These are phyloP conservation scores for Akanthomyces muscarius DNA, from an alignment of 2,329 filamentous ascomycete species.

Conservation along the genomic window DNA sequence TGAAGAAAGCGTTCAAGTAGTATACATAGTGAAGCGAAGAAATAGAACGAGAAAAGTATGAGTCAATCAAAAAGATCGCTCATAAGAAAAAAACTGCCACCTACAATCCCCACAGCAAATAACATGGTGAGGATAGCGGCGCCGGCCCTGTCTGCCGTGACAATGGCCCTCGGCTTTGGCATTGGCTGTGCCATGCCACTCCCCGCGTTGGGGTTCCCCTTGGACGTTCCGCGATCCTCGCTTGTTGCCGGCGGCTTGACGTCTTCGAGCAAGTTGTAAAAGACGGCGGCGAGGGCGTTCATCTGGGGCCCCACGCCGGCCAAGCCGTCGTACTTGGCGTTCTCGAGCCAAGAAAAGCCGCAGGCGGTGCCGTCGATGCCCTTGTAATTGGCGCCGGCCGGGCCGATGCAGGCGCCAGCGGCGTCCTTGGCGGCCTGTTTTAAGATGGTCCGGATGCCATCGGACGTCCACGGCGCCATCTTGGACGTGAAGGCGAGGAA, in stretches of 20 bases:
- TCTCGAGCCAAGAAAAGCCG: constrained; percentile 62
- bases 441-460: constrained; percentile 48
- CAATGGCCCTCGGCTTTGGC: constrained; percentile 34
- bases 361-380: constrained; percentile 59
- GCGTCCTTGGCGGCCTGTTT: constrained; percentile 49
- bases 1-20: too few species aligned
- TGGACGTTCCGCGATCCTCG: constrained; percentile 56
- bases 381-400: constrained; percentile 38
- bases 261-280: constrained; percentile 52
- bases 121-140: constrained; percentile 54
- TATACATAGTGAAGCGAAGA: neutral
- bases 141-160: constrained; percentile 47
- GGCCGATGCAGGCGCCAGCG: constrained; percentile 47
- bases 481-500: constrained; percentile 59
- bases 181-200: constrained; percentile 26
- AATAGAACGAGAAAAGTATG: neutral
- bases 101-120: constrained; percentile 44
- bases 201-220: constrained; percentile 48
- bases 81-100: constrained; percentile 46
- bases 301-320: constrained; percentile 67
- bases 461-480: constrained; percentile 50
- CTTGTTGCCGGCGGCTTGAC: constrained; percentile 45
- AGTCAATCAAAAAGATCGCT: constrained; percentile 25
- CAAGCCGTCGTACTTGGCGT: constrained; percentile 51
- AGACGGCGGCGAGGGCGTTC: constrained; percentile 60